A percentile compares a stretch with the other conserved stretches of the same genome.
phyloP scores from a whole-genome alignment of 2,329 filamentous ascomycete genomes.

The Verticillium dahliae region DNA sequence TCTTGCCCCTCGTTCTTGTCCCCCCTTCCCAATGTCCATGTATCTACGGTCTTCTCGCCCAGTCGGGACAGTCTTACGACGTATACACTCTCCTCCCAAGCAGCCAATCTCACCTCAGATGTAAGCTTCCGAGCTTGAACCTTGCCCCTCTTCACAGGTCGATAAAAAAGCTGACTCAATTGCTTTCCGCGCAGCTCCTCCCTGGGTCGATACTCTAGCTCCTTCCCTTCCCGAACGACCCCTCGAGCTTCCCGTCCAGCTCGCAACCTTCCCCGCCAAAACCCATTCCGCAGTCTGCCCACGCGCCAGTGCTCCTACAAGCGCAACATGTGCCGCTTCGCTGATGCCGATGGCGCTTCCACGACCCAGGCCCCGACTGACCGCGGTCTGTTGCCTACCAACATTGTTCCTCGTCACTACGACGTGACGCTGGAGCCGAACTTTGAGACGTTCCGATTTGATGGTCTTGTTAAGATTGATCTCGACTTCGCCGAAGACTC shows the following conservation, averaged over 20 bases:
- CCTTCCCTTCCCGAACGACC: constrained; percentile 2
- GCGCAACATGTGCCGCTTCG: constrained; percentile 12
- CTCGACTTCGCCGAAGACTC: constrained; percentile 82
- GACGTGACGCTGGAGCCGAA: constrained; percentile 87
- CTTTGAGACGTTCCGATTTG: constrained; percentile 80
- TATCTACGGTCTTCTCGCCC: neutral
- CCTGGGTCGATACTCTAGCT: neutral
- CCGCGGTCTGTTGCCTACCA: constrained; percentile 82
- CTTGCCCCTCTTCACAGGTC: neutral
- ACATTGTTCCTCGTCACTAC: constrained; percentile 90
- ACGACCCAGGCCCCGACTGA: constrained; percentile 17
- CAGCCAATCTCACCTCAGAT: neutral
- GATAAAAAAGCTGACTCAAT: neutral
- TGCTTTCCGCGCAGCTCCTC: neutral
- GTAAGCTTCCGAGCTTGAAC: neutral
- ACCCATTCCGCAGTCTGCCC: constrained; percentile 7
- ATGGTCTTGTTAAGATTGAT: constrained; percentile 79
- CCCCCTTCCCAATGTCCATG: neutral
- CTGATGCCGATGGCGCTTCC: constrained; percentile 5
- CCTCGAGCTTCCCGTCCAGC: constrained; percentile 22
- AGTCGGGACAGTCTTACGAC: neutral
- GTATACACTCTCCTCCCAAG: neutral
- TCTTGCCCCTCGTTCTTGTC: neutral
- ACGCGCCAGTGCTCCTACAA: constrained; percentile 11
- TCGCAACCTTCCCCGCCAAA: constrained; percentile 5